Evolutionary conservation across 192 early-diverging fungal genomes (phyloP), one percentile per base, ranked within the genome.

Genomic region (Backusella morwellensis): DNA sequence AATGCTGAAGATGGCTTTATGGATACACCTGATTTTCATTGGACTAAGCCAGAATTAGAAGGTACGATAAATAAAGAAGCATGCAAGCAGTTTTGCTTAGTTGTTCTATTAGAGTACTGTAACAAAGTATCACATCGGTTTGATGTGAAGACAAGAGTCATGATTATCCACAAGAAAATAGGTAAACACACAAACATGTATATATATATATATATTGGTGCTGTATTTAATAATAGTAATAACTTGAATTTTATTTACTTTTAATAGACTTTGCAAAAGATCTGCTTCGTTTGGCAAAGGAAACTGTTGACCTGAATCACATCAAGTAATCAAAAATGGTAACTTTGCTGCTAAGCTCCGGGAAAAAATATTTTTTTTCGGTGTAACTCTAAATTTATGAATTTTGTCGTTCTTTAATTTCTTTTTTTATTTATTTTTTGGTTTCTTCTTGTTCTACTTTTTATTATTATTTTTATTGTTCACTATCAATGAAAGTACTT

Each of bases 401-500:
- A 9, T 56, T 56, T 56, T 56, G 1, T 56, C 21, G 7, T 56
- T 56, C n/a, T 56, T 26, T 56, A 1, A 68, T 36, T 69, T 70
- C 17, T 70, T 38, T 21, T 69, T 68, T 17, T 36, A 35, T 26
- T 68, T 67, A 35, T n/a, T 1, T 36, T 36, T 36, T 6, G 2
- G 6, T 68, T 36, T 68, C 68, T 40, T 69, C 35, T 26, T 70
- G 11, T 41, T 21, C 7, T 21, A n/a, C 32, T 35, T 35, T 35
- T 29, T n/a, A 36, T 23, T 40, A 38, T 26, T 23, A 2, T 40
- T 38, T 11, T 23, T 11, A 70, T 23, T 40, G 11, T 29, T 26
- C 8, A 70, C n/a, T 38, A 38, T 11, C 12, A 40, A 75, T 75
- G 75, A 56, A 35, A 32, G 21, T 75, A 34, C 17, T 75, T 35